Base-by-base conservation (phyloP, 257 asterid genomes). In the Salvia miltiorrhiza region DNA sequence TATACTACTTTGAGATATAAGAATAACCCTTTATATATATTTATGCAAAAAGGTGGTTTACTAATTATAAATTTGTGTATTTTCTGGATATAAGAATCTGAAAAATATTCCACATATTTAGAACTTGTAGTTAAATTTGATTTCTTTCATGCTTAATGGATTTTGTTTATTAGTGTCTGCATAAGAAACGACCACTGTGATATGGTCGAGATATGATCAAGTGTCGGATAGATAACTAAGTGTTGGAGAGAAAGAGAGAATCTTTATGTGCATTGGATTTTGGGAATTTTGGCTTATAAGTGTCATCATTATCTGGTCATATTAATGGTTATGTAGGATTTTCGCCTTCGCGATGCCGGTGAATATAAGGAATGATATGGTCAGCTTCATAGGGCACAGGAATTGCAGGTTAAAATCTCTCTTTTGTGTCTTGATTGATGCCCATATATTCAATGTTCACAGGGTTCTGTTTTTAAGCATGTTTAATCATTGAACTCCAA, bases 331-430 rank as follows among this genome's bases (percentile, higher is more conserved):
- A 24, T 81, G 81, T 72, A 93, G 99, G 97, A 93, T 78, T 93
- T 93, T 75, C 85, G 99, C 76, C 84, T 93, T 65, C 80, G 70
- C 76, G 90, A 88, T 84, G 73, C 83, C 26, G 81, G 75, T 67
- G 99, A 91, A 77, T 91, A 94, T 7, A 85, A 86, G 76, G 96
- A 94, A 71, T 94, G 99, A 97, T 94, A 94, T 28, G 97, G 97
- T 73, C 97, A 89, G 78, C 93, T 95, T 73, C 99, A 94, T 67
- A 82, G 10, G 50, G 99, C 97, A 35, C 83, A 55, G 1, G 93
- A 86, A 24, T 77, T 94, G 74, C 99, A 94, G 97, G 99, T 93
- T 48, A 14, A 39, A 12, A 17, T 63, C 44, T 70, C 45, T 71
- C 40, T 69, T 63, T n/a, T 45, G 6, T 66, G 50, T 7, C 68